Base-by-base conservation (phyloP, 305 asterid genomes). In the Fraxinus angustifolia region DNA sequence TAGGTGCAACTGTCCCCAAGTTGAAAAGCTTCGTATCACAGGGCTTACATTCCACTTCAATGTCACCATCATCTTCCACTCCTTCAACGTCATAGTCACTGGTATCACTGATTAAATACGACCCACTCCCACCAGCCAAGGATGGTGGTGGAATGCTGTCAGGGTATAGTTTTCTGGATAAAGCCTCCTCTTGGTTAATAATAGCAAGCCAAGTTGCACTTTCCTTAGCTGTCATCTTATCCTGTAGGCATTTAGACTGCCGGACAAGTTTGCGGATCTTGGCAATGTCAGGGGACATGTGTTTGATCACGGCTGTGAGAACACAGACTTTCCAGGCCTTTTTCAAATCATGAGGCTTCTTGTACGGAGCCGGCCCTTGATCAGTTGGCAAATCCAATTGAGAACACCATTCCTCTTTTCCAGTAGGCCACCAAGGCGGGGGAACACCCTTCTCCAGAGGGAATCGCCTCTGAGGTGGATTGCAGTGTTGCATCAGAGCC, bases 401-500 rank as follows among this genome's bases (percentile, higher is more conserved):
- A 8, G 76, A 78, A 91, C 92, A 91, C 96, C 96, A 91, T 31
- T 89, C 89, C 79, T 91, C 96, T 53, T 81, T 77, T 79, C 92
- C 96, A 0, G 89, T 84, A 8, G 93, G 94, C 96, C 95, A 91
- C 95, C 96, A 91, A 0, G 96, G 96, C 2, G 95, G 95, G 0
- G 93, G 80, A 3, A 89, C 78, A 7, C 95, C 94, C 82, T 90
- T 91, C 56, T 91, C 96, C 81, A 91, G 21, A 0, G 93, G 94
- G 82, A 84, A 90, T 38, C 90, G 86, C 83, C 96, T 85, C 89
- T 91, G 96, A 0, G 93, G 93, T 28, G 95, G 95, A 72, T 90
- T 85, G 42, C 95, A 91, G 80, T 91, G 93, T 83, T 88, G 96
- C 92, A 91, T 91, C 77, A 91, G 82, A 67, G 96, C 91, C 0